These are phyloP conservation scores for Carnegiea gigantea DNA, from an alignment of 179 eudicot genomes.

Conservation along the genomic window DNA sequence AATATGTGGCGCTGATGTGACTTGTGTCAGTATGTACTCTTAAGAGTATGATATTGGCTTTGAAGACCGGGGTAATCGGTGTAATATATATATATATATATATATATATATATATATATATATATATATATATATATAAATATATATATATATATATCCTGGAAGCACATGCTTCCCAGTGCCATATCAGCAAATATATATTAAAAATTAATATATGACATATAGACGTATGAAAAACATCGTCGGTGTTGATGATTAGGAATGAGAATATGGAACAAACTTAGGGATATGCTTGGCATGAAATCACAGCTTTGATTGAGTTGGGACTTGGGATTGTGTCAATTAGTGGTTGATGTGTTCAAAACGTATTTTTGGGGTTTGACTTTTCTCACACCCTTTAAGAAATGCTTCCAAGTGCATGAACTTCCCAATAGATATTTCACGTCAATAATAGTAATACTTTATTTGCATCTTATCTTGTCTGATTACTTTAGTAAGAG, in stretches of 20 bases:
- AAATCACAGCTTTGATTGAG: neutral
- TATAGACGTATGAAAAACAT: too few species aligned
- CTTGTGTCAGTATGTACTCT: too few species aligned
- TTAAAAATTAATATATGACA: too few species aligned
- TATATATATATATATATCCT: too few species aligned
- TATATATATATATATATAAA: too few species aligned
- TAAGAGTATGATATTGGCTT: too few species aligned
- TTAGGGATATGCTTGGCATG: neutral
- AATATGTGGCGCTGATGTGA: too few species aligned
- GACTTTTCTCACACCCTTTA: neutral
- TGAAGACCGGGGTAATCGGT: too few species aligned
- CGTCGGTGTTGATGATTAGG: neutral
- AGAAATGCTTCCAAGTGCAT: neutral
- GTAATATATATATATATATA: too few species aligned
- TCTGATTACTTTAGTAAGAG: neutral
- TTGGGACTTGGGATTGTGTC: neutral
- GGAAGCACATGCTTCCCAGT: too few species aligned
- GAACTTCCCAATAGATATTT: neutral
- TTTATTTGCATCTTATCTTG: neutral
- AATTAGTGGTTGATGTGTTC: neutral
- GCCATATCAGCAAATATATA: too few species aligned
- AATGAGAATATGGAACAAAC: neutral
- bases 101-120: too few species aligned
- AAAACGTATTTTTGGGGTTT: neutral
- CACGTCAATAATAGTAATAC: neutral